phyloP scores from a whole-genome alignment of 1,139 yeast genomes.

The Hansenula anomala region DNA sequence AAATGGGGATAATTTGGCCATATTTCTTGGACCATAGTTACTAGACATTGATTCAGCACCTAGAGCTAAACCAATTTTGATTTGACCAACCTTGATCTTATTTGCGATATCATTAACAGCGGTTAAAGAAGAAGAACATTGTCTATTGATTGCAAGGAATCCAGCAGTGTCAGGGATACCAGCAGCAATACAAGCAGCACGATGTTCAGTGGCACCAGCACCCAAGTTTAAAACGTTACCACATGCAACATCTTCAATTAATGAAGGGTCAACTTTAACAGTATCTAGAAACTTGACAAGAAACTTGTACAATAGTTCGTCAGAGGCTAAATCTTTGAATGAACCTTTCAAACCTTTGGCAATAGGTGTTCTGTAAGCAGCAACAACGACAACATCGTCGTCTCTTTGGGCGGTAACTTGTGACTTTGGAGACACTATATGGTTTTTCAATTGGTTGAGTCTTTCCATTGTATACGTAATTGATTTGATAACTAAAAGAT shows the following conservation, averaged over 20 bases:
- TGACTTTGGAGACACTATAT: constrained; percentile 36
- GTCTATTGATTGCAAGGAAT: constrained; percentile 83
- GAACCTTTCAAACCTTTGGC: constrained; percentile 83
- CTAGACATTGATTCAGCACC: constrained; percentile 93
- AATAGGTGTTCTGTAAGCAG: constrained; percentile 86
- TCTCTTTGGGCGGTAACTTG: constrained; percentile 45
- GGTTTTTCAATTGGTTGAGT: constrained; percentile 55
- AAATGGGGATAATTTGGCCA: constrained; percentile 56
- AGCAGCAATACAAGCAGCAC: constrained; percentile 76
- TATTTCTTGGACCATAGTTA: constrained; percentile 72
- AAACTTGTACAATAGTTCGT: constrained; percentile 64
- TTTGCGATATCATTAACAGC: constrained; percentile 87
- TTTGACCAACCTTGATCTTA: constrained; percentile 82
- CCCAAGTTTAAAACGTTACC: constrained; percentile 90
- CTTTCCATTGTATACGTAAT: constrained; percentile 53
- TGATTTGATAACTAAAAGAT: too few species aligned
- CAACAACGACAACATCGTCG: constrained; percentile 83
- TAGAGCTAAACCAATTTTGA: constrained; percentile 83
- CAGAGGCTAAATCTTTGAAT: constrained; percentile 73
- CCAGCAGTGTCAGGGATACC: constrained; percentile 71
- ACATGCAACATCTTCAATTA: constrained; percentile 77
- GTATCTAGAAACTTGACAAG: constrained; percentile 56
- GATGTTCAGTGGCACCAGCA: constrained; percentile 89
- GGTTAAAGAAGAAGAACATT: constrained; percentile 91
- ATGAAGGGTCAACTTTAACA: constrained; percentile 49